These are phyloP conservation scores for Gardenia jasminoides DNA, from an alignment of 257 asterid genomes.

Conservation along the genomic window DNA sequence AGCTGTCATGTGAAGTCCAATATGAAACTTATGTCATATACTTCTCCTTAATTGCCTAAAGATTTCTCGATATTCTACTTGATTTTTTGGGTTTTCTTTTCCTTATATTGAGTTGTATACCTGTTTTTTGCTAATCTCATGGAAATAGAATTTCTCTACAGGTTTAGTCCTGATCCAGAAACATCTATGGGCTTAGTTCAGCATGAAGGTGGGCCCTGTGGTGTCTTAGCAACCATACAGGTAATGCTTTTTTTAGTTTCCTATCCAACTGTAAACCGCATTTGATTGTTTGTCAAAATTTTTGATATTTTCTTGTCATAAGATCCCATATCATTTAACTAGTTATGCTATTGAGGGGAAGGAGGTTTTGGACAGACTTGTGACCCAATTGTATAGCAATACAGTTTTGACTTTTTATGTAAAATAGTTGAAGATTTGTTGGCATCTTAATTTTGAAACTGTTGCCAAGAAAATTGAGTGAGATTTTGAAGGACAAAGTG, in stretches of 20 bases:
- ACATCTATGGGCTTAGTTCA: constrained; percentile 97
- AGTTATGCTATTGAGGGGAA: no score
- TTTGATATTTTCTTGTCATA: background rate
- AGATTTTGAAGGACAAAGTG: background rate
- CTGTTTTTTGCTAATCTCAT: constrained; percentile 21
- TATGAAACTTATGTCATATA: background rate
- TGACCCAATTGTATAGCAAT: background rate
- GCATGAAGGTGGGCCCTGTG: constrained; percentile 99
- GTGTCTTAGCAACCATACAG: constrained; percentile 96
- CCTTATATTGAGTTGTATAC: background rate
- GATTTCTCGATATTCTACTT: background rate
- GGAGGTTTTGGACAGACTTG: background rate
- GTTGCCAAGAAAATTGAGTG: background rate
- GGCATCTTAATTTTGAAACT: no score
- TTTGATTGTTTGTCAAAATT: constrained; percentile 4
- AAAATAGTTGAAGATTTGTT: background rate
- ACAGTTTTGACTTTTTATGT: background rate
- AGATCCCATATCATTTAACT: background rate
- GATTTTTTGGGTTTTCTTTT: background rate
- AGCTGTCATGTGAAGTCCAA: background rate
- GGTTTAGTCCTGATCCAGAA: constrained; percentile 91
- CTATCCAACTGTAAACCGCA: constrained; percentile 13
- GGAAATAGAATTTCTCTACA: constrained; percentile 29
- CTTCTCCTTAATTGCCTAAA: background rate
- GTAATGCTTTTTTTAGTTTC: constrained; percentile 44